phyloP scores from a whole-genome alignment of 2,329 filamentous ascomycete genomes.

The Dryadomyces quercus-mongolicae region DNA sequence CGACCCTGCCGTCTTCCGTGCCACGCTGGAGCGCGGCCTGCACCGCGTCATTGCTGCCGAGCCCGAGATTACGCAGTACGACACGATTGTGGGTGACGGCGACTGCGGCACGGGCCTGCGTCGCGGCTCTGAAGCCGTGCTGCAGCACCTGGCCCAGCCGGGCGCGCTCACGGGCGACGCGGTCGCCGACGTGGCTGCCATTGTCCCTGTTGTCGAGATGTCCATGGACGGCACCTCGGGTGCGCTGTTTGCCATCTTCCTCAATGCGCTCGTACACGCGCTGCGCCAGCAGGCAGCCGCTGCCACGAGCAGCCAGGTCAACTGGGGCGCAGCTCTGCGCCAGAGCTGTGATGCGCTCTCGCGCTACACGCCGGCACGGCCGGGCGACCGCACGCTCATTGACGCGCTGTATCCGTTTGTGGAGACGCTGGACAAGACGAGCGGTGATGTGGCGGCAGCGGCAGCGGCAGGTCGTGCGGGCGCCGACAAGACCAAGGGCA shows the following conservation, averaged over 20 bases:
- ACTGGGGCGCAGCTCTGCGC: slow-evolving; percentile 54
- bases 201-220: slow-evolving; percentile 42
- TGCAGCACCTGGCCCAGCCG: slow-evolving; percentile 33
- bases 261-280: slow-evolving; percentile 68
- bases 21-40: slow-evolving; percentile 43
- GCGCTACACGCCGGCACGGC: slow-evolving; percentile 79
- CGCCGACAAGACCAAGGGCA: slow-evolving; percentile 76
- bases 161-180: slow-evolving; percentile 36
- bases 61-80: slow-evolving; percentile 59
- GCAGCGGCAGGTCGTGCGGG: slow-evolving; percentile 64
- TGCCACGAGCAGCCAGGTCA: slow-evolving; percentile 22
- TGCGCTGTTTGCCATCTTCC: slow-evolving; percentile 65
- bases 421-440: slow-evolving; percentile 52
- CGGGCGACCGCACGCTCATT: slow-evolving; percentile 80
- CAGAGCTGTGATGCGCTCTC: slow-evolving; percentile 59
- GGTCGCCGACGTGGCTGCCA: slow-evolving; percentile 37
- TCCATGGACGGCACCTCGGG: slow-evolving; percentile 52
- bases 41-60: slow-evolving; percentile 53
- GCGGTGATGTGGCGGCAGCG: slow-evolving; percentile 53
- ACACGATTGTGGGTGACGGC: slow-evolving; percentile 79
- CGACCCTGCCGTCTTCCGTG: slow-evolving; percentile 36
- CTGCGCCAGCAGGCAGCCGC: slow-evolving; percentile 27
- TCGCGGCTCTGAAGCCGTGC: slow-evolving; percentile 65
- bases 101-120: slow-evolving; percentile 82
- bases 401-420: slow-evolving; percentile 88